phyloP scores from a whole-genome alignment of 768 basidiomycete species.

The Leccinum fibrillosum region DNA sequence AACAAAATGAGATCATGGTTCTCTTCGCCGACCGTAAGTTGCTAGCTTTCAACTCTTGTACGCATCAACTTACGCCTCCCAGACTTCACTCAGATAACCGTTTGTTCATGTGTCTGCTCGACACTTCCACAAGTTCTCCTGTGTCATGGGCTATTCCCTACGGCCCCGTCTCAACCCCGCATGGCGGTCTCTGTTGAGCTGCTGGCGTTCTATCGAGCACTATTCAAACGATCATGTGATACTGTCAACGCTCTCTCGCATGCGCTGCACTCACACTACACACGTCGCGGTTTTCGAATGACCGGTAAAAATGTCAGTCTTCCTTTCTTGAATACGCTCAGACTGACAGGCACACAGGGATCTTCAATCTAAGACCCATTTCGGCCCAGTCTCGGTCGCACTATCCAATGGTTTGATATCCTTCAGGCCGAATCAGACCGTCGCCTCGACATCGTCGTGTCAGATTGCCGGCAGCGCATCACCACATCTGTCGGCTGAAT shows the following conservation, averaged over 20 bases:
- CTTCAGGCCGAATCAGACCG: conserved; percentile 9
- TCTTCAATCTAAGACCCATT: conserved; percentile 30
- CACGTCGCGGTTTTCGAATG: conserved; percentile 14
- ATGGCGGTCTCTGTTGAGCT: conserved; percentile 27
- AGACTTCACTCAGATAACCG: neutral
- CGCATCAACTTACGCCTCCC: neutral
- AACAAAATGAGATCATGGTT: neutral
- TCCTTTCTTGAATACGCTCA: neutral
- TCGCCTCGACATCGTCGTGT: too few species aligned
- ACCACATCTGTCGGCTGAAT: neutral
- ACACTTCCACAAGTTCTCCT: neutral
- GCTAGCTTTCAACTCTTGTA: neutral
- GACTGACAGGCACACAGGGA: conserved; percentile 18
- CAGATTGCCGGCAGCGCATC: neutral
- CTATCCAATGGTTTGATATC: conserved; percentile 31
- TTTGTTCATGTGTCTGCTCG: neutral
- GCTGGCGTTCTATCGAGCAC: conserved; percentile 30
- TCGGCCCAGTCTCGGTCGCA: conserved; percentile 21
- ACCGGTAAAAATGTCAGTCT: neutral
- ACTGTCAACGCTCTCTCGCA: conserved; percentile 8
- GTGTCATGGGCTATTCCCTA: neutral
- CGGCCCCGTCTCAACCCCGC: conserved; percentile 5
- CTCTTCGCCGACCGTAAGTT: neutral
- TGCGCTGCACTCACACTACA: neutral
- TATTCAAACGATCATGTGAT: conserved; percentile 38